A percentile compares a stretch with the other conserved stretches of the same genome.
phyloP scores from a whole-genome alignment of 2,329 filamentous ascomycete species.

The Calonectria hongkongensis region DNA sequence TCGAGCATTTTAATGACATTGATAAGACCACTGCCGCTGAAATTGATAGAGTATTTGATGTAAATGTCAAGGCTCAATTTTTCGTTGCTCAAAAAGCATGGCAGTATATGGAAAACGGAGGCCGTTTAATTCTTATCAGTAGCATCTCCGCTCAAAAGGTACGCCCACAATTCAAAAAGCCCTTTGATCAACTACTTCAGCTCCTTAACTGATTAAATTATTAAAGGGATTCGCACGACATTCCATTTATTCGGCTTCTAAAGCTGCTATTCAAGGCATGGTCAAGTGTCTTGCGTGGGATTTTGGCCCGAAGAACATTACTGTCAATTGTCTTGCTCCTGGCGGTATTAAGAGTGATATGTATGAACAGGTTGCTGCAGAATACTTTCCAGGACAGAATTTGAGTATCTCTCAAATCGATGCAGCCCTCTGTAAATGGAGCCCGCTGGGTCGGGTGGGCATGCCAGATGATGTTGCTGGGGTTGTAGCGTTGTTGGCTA shows the following conservation, averaged over 20 bases:
- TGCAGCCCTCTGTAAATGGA: too few relatives aligned
- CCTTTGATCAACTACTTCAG: too few relatives aligned
- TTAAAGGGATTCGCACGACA: conserved; percentile 77
- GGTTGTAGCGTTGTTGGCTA: too few relatives aligned
- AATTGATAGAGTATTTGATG: conserved; percentile 81
- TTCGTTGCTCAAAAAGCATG: conserved; percentile 83
- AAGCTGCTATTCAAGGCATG: conserved; percentile 86
- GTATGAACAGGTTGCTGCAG: conserved; percentile 78
- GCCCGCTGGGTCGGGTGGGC: too few relatives aligned
- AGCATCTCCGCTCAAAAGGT: conserved; percentile 80
- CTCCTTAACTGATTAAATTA: not conserved
- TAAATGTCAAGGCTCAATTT: conserved; percentile 82
- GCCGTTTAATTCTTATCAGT: conserved; percentile 83
- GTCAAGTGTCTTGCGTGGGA: conserved; percentile 84
- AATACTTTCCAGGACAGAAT: conserved; percentile 72
- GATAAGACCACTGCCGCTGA: conserved; percentile 82
- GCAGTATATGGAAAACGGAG: conserved; percentile 80
- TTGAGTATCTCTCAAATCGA: too few relatives aligned
- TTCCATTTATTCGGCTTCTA: conserved; percentile 83
- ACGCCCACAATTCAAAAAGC: not conserved
- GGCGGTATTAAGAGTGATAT: conserved; percentile 82
- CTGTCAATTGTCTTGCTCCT: conserved; percentile 80
- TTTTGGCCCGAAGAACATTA: conserved; percentile 80
- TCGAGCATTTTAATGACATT: conserved; percentile 80
- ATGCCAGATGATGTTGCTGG: too few relatives aligned